Evolutionary conservation across 2,329 filamentous ascomycete genomes (phyloP), one percentile per base, ranked within the genome.

Genomic region (Fusarium chlamydosporum): DNA sequence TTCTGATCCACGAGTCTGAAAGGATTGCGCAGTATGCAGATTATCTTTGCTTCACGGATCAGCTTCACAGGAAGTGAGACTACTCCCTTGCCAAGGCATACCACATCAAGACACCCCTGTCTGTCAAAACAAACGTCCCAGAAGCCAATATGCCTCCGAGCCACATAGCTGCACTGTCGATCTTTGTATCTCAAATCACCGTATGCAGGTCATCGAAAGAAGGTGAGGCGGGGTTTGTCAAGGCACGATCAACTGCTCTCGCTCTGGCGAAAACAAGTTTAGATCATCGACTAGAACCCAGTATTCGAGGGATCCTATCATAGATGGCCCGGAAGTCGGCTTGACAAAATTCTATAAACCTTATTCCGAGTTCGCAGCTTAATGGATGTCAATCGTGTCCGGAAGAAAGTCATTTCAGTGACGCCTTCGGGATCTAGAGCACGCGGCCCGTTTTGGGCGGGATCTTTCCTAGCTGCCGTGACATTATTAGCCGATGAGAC

Each of bases 391-490:
- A 45, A 20, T 4, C 12, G n/a, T 20, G n/a, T 40, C 16, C 33
- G 12, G 27, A 0, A 2, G n/a, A 7, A 33, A 51, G 29, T 31
- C 38, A 27, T 26, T 38, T 13, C 15, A 29, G 15, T 8, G 43
- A 20, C 16, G 13, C 18, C 7, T 13, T 40, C 50, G 26, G 20
- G 48, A 50, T 51, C 23, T 65, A 60, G 48, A 65, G 29, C 3
- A 12, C 6, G 16, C 65, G 65, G 65, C 38, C 65, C 65, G 65
- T 59, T 20, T 52, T 60, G 60, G 13, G 34, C 18, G 29, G 20
- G 13, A 46, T 27, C 23, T 33, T 45, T 13, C 20, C 9, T 27
- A 1, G 10, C 31, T 31, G 18, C 6, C 4, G 29, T 33, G 41
- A 58, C 29, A 35, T 46, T 23, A 12, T 2, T 4, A n/a, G 18